Evolutionary conservation across 805 yeast genomes (phyloP).

Genomic region (Pichia nakasei): DNA sequence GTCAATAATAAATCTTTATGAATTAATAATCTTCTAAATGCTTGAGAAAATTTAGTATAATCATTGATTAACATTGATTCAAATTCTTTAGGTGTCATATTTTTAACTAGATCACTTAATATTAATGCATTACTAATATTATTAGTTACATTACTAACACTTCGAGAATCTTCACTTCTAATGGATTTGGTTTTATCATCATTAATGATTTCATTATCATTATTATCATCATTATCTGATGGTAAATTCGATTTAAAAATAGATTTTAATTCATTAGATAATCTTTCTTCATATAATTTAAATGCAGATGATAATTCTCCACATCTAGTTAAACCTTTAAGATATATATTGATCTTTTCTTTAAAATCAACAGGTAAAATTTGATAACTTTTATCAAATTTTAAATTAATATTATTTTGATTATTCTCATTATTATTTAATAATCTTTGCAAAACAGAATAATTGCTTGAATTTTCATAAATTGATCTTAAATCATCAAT

Average conservation of each 20-base stretch:
- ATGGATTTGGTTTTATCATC: slow-evolving; percentile 1
- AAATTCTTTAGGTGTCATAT: slow-evolving; percentile 66
- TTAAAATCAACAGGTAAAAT: slow-evolving; percentile 45
- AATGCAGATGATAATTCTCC: slow-evolving; percentile 57
- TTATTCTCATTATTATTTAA: slow-evolving; percentile 33
- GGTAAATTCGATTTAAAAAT: slow-evolving; percentile 65
- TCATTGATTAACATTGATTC: slow-evolving; percentile 57
- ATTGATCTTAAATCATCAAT: slow-evolving; percentile 55
- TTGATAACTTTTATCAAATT: slow-evolving; percentile 44
- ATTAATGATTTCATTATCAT: neutral
- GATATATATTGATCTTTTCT: slow-evolving; percentile 38
- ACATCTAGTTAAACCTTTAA: slow-evolving; percentile 52
- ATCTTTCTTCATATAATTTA: slow-evolving; percentile 53
- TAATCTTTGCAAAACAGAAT: neutral
- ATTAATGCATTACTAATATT: slow-evolving; percentile 21
- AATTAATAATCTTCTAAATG: slow-evolving; percentile 59
- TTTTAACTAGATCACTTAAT: slow-evolving; percentile 40
- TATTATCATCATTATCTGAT: slow-evolving; percentile 24
- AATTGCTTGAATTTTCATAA: slow-evolving; percentile 26
- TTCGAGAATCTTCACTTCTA: slow-evolving; percentile 18
- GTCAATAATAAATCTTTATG: slow-evolving; percentile 79
- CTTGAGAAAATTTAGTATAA: slow-evolving; percentile 58
- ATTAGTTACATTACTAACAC: slow-evolving; percentile 17
- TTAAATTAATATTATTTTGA: slow-evolving; percentile 44
- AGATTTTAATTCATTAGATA: slow-evolving; percentile 62